phyloP scores from a whole-genome alignment of 106 monocot genomes.

The Dendrobium huoshanense region DNA sequence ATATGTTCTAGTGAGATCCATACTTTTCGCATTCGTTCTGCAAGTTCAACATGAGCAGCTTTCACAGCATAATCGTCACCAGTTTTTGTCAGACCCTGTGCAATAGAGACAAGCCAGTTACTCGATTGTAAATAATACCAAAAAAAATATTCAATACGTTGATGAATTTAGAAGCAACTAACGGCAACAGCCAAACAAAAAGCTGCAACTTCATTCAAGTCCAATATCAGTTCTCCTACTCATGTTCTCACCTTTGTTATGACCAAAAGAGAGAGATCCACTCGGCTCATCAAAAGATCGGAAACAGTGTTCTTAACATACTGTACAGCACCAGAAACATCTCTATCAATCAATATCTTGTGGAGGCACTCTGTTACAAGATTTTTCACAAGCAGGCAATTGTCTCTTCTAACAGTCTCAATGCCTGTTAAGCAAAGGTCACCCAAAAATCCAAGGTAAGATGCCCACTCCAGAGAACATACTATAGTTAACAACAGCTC shows the following conservation, averaged over 20 bases:
- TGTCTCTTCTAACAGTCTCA: slow-evolving; percentile 99
- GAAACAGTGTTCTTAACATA: slow-evolving; percentile 93
- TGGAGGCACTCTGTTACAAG: slow-evolving; percentile 94
- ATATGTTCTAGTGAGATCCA: slow-evolving; percentile 5
- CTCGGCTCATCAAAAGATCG: slow-evolving; percentile 96
- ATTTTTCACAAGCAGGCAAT: slow-evolving; percentile 94
- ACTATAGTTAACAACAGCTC: slow-evolving; percentile 3
- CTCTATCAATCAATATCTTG: slow-evolving; percentile 86
- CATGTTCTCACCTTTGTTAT: slow-evolving; percentile 75
- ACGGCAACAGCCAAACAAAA: not conserved
- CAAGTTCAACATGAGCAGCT: slow-evolving; percentile 99
- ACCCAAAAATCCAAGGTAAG: not conserved
- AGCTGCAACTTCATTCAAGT: not conserved
- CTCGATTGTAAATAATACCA: not conserved
- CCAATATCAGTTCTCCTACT: not conserved
- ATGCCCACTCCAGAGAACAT: not conserved
- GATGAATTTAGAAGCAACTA: not conserved
- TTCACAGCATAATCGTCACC: slow-evolving; percentile 99
- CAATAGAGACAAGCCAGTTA: not conserved
- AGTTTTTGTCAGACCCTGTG: slow-evolving; percentile 93
- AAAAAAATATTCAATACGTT: not conserved
- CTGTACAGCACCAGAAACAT: slow-evolving; percentile 85
- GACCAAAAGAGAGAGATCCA: slow-evolving; percentile 95
- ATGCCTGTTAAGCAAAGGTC: slow-evolving; percentile 50
- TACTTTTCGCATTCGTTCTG: slow-evolving; percentile 97